A percentile compares a stretch with the other conserved stretches of the same genome.
Conservation (phyloP, 768 basidiomycete species). For the Tricholoma sp. region DNA sequence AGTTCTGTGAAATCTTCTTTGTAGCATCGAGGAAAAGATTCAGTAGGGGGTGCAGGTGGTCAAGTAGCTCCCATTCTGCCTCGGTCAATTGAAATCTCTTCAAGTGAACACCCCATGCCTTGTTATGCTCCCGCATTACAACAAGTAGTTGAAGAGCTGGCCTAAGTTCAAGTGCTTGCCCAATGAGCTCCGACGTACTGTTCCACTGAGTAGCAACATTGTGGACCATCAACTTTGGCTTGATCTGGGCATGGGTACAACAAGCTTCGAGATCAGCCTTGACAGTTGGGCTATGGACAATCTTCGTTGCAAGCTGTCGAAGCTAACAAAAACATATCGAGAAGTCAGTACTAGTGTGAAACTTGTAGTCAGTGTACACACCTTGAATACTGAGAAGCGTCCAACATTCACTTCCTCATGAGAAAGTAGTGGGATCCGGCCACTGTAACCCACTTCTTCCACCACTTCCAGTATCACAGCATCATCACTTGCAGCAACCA, state of each 20-base stretch:
- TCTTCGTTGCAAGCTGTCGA: too few relatives aligned
- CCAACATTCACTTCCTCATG: slow-evolving; percentile 11
- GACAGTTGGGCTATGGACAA: slow-evolving; percentile 14
- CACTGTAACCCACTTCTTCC: slow-evolving; percentile 11
- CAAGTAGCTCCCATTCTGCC: slow-evolving; percentile 21
- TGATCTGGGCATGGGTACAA: slow-evolving; percentile 3
- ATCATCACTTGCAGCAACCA: slow-evolving; percentile 16
- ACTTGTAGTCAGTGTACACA: too few relatives aligned
- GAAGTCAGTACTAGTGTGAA: too few relatives aligned
- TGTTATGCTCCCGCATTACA: slow-evolving; percentile 9
- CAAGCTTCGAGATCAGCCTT: slow-evolving; percentile 10
- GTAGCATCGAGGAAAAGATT: slow-evolving; percentile 10
- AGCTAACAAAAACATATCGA: too few relatives aligned
- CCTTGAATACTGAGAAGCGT: too few relatives aligned
- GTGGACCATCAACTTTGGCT: slow-evolving; percentile 12
- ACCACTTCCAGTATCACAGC: slow-evolving; percentile 9
- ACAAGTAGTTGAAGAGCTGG: slow-evolving; percentile 12
- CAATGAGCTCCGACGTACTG: slow-evolving; percentile 14
- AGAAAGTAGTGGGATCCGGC: too few relatives aligned
- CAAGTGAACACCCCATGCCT: neutral
- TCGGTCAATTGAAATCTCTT: slow-evolving; percentile 10
- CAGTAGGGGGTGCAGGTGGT: slow-evolving; percentile 17
- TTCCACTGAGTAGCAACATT: slow-evolving; percentile 23
- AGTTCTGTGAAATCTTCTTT: neutral
- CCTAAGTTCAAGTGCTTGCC: slow-evolving; percentile 14